Evolutionary conservation across 129 eudicot genomes (phyloP).

Genomic region (Smallanthus sonchifolius): DNA sequence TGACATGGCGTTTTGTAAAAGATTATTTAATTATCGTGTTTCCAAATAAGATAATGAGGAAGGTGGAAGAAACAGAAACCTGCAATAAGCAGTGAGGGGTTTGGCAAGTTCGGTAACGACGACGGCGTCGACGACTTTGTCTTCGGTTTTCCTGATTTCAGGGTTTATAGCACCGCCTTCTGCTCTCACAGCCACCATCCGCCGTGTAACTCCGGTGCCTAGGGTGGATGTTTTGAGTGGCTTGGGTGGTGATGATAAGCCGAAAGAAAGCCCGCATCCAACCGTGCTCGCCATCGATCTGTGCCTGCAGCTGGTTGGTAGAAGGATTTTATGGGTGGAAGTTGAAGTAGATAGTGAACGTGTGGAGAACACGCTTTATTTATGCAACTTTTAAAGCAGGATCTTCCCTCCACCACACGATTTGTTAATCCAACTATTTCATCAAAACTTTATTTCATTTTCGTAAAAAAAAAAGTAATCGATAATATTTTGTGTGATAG

Average conservation of each 20-base stretch:
- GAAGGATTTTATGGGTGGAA: not conserved
- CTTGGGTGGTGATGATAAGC: conserved; percentile 17
- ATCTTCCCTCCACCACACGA: not conserved
- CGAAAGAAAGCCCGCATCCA: conserved; percentile 29
- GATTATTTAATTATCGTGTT: no score
- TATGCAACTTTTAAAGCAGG: not conserved
- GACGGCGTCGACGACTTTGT: conserved; percentile 88
- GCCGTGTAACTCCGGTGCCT: conserved; percentile 24
- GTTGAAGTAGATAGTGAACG: conserved; percentile 10
- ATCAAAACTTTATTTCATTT: no score
- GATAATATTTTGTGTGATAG: no score
- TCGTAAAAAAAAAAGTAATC: no score
- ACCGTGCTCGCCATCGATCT: conserved; percentile 33
- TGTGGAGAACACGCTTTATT: conserved; percentile 32
- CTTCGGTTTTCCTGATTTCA: conserved; percentile 73
- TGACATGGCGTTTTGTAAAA: no score
- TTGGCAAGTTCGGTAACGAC: conserved; percentile 78
- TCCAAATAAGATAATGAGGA: not conserved
- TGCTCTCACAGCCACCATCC: conserved; percentile 73
- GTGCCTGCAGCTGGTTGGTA: not conserved
- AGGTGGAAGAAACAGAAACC: conserved; percentile 33
- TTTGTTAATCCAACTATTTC: not conserved
- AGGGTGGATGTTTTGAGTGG: conserved; percentile 4
- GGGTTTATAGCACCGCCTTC: conserved; percentile 65
- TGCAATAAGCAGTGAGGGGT: conserved; percentile 89